Evolutionary conservation across 1,284 basidiomycete genomes (phyloP), one percentile per base, ranked within the genome.

Genomic region (Fomitopsis palustris): DNA sequence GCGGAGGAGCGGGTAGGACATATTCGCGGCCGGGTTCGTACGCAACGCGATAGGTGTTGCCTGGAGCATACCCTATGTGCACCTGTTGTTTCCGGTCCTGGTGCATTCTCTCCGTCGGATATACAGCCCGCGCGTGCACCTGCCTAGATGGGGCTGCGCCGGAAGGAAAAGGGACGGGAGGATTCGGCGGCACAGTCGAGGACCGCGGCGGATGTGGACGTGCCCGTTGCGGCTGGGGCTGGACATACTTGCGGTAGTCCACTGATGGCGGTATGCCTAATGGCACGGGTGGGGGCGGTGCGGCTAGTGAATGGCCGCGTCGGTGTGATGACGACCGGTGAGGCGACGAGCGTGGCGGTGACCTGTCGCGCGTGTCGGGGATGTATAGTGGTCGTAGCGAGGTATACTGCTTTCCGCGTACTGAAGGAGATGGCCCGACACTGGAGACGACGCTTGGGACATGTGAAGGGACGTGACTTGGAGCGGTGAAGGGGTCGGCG

Each of bases 1-100:
- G 60, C 3, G 64, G 65, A 27, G 70, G 66, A 9, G 64, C 61
- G 3, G 70, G 71, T 17, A 73, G 65, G 16, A 67, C 63, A 52
- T 70, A 64, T 52, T 70, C 63, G n/a, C 51, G 56, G 21, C 62
- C 55, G 16, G 64, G 61, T 12, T 65, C 64, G 58, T 67, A 64
- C 49, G 49, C 31, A 19, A 52, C 23, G 17, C 54, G 58, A 61
- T 69, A 68, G 55, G 55, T n/a, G 54, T 16, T 17, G 53, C 51
- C 35, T 52, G 45, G 16, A 61, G 25, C 17, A 23, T 38, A 42
- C 16, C 47, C 47, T 51, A n/a, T 17, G 17, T 49, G 62, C 25
- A 35, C 31, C n/a, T 49, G 59, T 39, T 43, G 45, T 25, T 25
- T 35, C 19, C 41, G 41, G 52, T 37, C 31, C n/a, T n/a, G n/a